Percentiles rank a stretch among this genome's conserved stretches.
Evolutionary conservation across 345 rosid genomes (phyloP).

Genomic region (Arabidopsis thaliana): TAIR10.1 NC_003071.7:1846501-1847000

Average conservation of each 20-base stretch:
- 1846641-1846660: background rate
- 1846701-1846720: slow-evolving; percentile 94
- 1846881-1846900: slow-evolving; percentile 51
- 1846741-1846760: slow-evolving; percentile 45
- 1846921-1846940: slow-evolving; percentile 20
- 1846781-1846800: slow-evolving; percentile 41
- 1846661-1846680: slow-evolving; percentile 64
- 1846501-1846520: slow-evolving; percentile 79
- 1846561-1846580: slow-evolving; percentile 52
- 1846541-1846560: slow-evolving; percentile 57
- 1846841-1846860: slow-evolving; percentile 85
- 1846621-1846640: slow-evolving; percentile 1
- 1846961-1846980: slow-evolving; percentile 11
- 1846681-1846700: slow-evolving; percentile 89
- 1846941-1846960: slow-evolving; percentile 11
- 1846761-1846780: slow-evolving; percentile 68
- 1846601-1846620: slow-evolving; percentile 19
- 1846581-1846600: slow-evolving; percentile 55
- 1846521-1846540: slow-evolving; percentile 86
- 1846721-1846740: slow-evolving; percentile 64
- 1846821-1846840: slow-evolving; percentile 57
- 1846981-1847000: slow-evolving; percentile 10
- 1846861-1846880: slow-evolving; percentile 1
- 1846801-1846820: slow-evolving; percentile 49
- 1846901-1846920: slow-evolving; percentile 13